Base-by-base conservation (phyloP, 768 basidiomycete genomes). In the Rhizopogon salebrosus region DNA sequence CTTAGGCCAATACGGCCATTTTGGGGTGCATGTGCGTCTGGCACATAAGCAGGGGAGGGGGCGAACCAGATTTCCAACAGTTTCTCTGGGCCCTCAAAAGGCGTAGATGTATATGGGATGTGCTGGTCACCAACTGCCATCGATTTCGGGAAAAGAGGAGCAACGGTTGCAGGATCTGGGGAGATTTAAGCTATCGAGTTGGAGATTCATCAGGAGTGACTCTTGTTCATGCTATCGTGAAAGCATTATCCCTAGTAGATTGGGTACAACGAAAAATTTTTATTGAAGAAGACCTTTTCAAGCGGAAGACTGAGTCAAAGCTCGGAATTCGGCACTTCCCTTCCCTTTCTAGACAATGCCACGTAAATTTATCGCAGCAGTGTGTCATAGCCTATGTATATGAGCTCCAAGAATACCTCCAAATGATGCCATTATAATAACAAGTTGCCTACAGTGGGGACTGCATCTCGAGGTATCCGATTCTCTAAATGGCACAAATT, bases 41-140 rank as follows among this genome's bases (percentile, higher is more conserved):
- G 80, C 8, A 90, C 74, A 24, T 78, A 70, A 8, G 79, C 76
- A 5, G 84, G 72, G 7, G 86, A 86, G 11, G 92, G 91, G 1
- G 89, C 85, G 72, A 98, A 98, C 97, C 97, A 98, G 46, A 98
- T 83, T 74, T 99, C 97, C 41, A 98, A 81, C 38, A 98, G 80
- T 67, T 95, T 95, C 74, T 95, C 94, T 55, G 93, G 89, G 20
- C 94, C 94, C 69, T 95, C 93, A 61, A 95, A 95, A 13, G 89
- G 87, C 34, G 79, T 70, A 45, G 75, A 72, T 16, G 55, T 36
- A 34, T 69, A 62, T 54, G 64, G 58, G 24, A 57, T 24, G 42
- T 49, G 54, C 34, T 59, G 48, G 54, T 62, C 55, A 57, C 56
- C 55, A 20, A 59, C 16, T 48, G 67, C 59, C 65, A 69, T 71